Evolutionary conservation across 1,284 basidiomycete genomes (phyloP).

Genomic region (Rhodotorula sp.): DNA sequence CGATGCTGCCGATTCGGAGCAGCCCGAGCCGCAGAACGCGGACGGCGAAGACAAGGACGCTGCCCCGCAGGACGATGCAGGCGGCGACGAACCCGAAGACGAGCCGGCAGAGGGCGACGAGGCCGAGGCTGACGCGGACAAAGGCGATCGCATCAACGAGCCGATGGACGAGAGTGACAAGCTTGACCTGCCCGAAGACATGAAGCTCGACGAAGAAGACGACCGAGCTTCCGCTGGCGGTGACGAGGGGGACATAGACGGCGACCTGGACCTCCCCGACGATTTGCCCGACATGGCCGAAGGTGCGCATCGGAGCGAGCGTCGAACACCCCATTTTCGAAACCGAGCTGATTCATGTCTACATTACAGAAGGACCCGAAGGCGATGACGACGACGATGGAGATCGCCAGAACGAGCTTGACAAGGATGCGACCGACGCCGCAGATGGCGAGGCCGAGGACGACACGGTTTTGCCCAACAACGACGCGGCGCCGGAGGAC

Average conservation of each 20-base stretch:
- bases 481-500: slow-evolving; percentile 27
- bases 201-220: slow-evolving; percentile 58
- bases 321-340: no score
- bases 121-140: slow-evolving; percentile 56
- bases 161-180: slow-evolving; percentile 70
- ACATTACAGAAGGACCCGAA: slow-evolving; percentile 34
- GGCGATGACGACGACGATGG: slow-evolving; percentile 42
- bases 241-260: slow-evolving; percentile 39
- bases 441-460: slow-evolving; percentile 44
- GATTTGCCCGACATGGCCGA: slow-evolving; percentile 43
- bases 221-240: slow-evolving; percentile 36
- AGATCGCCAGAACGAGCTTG: slow-evolving; percentile 44
- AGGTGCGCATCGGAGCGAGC: slow-evolving; percentile 9
- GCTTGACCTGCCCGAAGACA: slow-evolving; percentile 78
- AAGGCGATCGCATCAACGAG: slow-evolving; percentile 64
- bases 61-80: slow-evolving; percentile 48
- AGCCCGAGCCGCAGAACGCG: slow-evolving; percentile 47
- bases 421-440: slow-evolving; percentile 47
- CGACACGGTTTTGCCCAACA: slow-evolving; percentile 33
- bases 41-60: slow-evolving; percentile 45
- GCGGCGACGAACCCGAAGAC: slow-evolving; percentile 47
- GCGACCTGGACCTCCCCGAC: slow-evolving; percentile 42
- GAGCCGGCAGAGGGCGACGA: slow-evolving; percentile 49
- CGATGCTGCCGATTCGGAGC: slow-evolving; percentile 59
- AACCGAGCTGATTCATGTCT: neutral